These are phyloP conservation scores for Malus domestica DNA, from an alignment of 306 rosid species.

Conservation along the genomic window ASM211411v1 NC_041791.1:29843001-29843500, in stretches of 20 bases:
- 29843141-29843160: conserved; percentile 41
- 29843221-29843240: conserved; percentile 29
- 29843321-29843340: background rate
- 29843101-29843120: conserved; percentile 35
- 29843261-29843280: conserved; percentile 29
- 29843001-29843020: conserved; percentile 2
- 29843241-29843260: conserved; percentile 28
- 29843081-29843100: conserved; percentile 18
- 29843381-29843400: conserved; percentile 8
- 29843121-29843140: conserved; percentile 62
- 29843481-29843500: conserved; percentile 79
- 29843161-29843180: conserved; percentile 51
- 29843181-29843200: conserved; percentile 38
- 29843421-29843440: background rate
- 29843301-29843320: background rate
- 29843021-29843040: background rate
- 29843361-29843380: conserved; percentile 41
- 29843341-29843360: conserved; percentile 33
- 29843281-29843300: conserved; percentile 27
- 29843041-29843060: background rate
- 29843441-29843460: conserved; percentile 26
- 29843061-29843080: background rate
- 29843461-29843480: conserved; percentile 50
- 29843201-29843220: conserved; percentile 1
- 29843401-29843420: background rate